Conservation (phyloP, 371 early-diverging fungal species). For the Mortierella sp. region DNA sequence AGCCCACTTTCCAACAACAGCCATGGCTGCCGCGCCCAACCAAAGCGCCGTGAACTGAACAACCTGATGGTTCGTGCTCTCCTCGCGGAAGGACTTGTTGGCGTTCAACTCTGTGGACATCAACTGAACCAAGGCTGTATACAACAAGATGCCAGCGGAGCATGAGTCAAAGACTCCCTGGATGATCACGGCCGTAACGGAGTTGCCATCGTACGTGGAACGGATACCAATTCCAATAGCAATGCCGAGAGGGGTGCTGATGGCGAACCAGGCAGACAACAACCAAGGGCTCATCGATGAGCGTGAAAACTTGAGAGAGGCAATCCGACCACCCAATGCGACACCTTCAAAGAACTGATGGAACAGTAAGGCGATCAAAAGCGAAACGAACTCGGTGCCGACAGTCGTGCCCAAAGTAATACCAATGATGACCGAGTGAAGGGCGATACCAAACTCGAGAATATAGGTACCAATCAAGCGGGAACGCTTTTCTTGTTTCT, state of each 20-base stretch:
- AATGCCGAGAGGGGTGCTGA: conserved; percentile 82
- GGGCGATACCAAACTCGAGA: conserved; percentile 86
- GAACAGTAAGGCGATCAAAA: conserved; percentile 85
- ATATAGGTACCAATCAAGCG: conserved; percentile 59
- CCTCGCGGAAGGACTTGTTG: conserved; percentile 60
- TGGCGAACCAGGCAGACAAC: conserved; percentile 58
- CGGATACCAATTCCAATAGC: conserved; percentile 80
- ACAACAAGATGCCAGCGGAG: conserved; percentile 84
- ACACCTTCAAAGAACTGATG: conserved; percentile 93
- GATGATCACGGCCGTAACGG: conserved; percentile 64
- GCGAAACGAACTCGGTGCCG: conserved; percentile 69
- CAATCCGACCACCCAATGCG: conserved; percentile 82
- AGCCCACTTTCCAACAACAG: conserved; percentile 83
- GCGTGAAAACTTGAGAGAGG: conserved; percentile 57
- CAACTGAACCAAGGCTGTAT: conserved; percentile 78
- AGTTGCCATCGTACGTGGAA: conserved; percentile 65
- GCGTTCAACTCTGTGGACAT: conserved; percentile 74
- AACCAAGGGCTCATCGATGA: conserved; percentile 53
- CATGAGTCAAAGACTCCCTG: conserved; percentile 83
- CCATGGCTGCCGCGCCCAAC: conserved; percentile 79
- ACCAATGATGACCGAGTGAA: conserved; percentile 92
- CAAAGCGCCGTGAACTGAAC: conserved; percentile 64
- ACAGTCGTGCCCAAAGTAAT: conserved; percentile 78
- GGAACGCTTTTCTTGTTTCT: conserved; percentile 16
- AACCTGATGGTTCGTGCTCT: conserved; percentile 3